phyloP scores from a whole-genome alignment of 768 basidiomycete genomes.

The Nidula microcarpa region DNA sequence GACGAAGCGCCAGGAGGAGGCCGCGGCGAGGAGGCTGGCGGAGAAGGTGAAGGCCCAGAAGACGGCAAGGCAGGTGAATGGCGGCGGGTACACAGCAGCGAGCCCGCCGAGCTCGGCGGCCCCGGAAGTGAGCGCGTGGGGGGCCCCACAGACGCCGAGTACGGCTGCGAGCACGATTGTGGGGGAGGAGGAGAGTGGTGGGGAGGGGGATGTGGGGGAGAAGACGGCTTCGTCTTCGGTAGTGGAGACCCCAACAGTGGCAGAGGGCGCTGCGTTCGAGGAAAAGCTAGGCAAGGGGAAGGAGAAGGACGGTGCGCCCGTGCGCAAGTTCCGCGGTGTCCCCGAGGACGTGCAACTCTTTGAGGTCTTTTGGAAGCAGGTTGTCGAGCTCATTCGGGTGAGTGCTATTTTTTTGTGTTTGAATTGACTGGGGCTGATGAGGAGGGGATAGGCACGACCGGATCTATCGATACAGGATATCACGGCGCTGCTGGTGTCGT shows the following conservation, averaged over 20 bases:
- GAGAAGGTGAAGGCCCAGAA: constrained; percentile 82
- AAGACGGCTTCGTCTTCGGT: constrained; percentile 8
- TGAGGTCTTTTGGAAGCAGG: constrained; percentile 98
- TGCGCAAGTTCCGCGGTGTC: constrained; percentile 89
- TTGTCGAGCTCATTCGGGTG: constrained; percentile 96
- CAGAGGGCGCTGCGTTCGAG: constrained; percentile 16
- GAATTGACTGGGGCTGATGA: neutral
- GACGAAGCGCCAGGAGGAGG: constrained; percentile 90
- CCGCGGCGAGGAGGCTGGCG: constrained; percentile 82
- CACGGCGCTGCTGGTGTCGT: constrained; percentile 91
- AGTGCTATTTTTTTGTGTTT: constrained; percentile 10
- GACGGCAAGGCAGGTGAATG: constrained; percentile 51
- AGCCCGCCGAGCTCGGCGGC: constrained; percentile 33
- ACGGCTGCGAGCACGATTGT: constrained; percentile 21
- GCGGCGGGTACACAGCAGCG: constrained; percentile 24
- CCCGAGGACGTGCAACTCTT: constrained; percentile 95
- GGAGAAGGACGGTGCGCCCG: constrained; percentile 50
- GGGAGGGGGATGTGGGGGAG: neutral
- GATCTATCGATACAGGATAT: constrained; percentile 97
- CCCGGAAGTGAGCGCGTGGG: constrained; percentile 43
- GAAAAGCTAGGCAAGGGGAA: constrained; percentile 47
- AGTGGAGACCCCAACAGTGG: constrained; percentile 15
- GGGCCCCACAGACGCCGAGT: constrained; percentile 25
- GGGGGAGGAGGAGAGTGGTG: constrained; percentile 21
- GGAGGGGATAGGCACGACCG: constrained; percentile 75